Evolutionary conservation across 2,329 filamentous ascomycete species (phyloP), one percentile per base, ranked within the genome.

Genomic region (Alternaria brassicicola): DNA sequence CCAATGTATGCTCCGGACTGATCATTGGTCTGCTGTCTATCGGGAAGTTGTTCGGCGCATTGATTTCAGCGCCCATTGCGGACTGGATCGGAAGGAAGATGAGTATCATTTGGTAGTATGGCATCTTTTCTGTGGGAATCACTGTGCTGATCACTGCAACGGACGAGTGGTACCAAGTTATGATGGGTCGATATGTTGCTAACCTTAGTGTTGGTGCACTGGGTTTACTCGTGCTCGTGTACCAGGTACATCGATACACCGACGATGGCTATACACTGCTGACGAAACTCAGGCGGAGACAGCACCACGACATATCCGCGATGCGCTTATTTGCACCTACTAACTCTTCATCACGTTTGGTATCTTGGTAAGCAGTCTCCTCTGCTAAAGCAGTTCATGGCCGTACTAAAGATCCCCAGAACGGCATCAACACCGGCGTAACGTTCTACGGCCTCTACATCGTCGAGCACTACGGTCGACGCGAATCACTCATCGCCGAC

Each of bases 41-140:
- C 30, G 89, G 89, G 26, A 92, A 89, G 7, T 91, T 92, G 73
- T 86, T 92, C 59, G 90, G 90, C 26, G 85, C 89, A 3, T 80
- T 92, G 3, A 72, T 77, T 25, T 77, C 75, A 35, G 80, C 86
- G 13, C 85, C 84, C 25, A 78, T 89, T 47, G 85, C 86, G 30
- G 88, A 90, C 58, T 75, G 74, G 8, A 78, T 89, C 46, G 88
- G 88, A 15, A 85, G 88, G 5, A 83, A 84, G 36, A 75, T 82
- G 23, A 84, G 85, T 36, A 89, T 90, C 64, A 85, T 85, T 12
- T 71, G 79, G 31, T 85, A 85, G 58, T 83, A 85, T 52, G 78
- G 87, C 52, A 85, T 87, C 74, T 85, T 87, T 64, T 85, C 82
- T 59, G 76, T 89, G 41, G 88, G 88, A 45, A 88, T 86, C 41